These are phyloP conservation scores for Bimuria novae-zelandiae DNA, from an alignment of 2,329 filamentous ascomycete species.

Conservation along the genomic window DNA sequence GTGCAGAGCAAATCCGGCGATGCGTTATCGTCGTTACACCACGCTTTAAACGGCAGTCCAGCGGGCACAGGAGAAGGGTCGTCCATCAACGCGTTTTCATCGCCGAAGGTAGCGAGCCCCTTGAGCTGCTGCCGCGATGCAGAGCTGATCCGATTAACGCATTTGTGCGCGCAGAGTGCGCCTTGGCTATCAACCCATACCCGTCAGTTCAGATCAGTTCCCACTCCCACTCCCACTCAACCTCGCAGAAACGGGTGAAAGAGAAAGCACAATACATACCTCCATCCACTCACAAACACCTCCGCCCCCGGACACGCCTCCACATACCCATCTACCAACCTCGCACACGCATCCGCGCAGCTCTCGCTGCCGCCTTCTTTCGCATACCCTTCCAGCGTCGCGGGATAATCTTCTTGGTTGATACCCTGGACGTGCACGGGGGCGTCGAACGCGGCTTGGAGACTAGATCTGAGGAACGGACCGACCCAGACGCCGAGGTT, in stretches of 20 bases:
- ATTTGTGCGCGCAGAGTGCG: constrained; percentile 17
- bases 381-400: constrained; percentile 10
- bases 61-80: constrained; percentile 3
- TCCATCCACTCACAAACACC: constrained; percentile 15
- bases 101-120: constrained; percentile 15
- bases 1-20: constrained; percentile 17
- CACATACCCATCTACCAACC: constrained; percentile 10
- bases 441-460: constrained; percentile 3
- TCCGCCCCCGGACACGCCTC: constrained; percentile 9
- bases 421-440: constrained; percentile 12
- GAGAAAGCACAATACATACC: background rate
- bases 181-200: constrained; percentile 17
- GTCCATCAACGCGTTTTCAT: constrained; percentile 13
- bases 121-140: constrained; percentile 5
- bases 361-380: constrained; percentile 13
- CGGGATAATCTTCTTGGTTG: constrained; percentile 11
- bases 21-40: constrained; percentile 12
- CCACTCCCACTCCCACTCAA: too few species aligned
- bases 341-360: constrained; percentile 8
- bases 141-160: constrained; percentile 8
- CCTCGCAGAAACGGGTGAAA: too few species aligned
- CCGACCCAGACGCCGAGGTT: constrained; percentile 20
- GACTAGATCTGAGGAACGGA: constrained; percentile 6
- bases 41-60: constrained; percentile 2
- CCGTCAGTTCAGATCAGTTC: background rate